Percentiles rank a stretch among this genome's conserved stretches.
These are phyloP conservation scores for Pichia heedii DNA, from an alignment of 805 yeast genomes.

Conservation along the genomic window DNA sequence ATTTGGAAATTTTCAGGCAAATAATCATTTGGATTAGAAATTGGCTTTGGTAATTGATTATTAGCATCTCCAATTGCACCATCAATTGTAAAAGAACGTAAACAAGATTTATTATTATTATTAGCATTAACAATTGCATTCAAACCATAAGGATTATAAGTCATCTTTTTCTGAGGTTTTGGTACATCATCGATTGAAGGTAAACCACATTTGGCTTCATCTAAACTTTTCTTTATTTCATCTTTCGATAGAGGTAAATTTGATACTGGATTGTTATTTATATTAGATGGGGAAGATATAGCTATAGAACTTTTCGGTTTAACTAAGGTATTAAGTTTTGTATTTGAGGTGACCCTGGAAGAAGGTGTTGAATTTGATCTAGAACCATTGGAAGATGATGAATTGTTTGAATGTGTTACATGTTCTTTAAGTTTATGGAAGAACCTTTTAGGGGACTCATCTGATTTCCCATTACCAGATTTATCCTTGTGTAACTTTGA, in stretches of 20 bases:
- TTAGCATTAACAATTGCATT: slow-evolving; percentile 17
- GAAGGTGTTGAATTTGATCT: neutral
- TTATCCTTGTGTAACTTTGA: slow-evolving; percentile 1
- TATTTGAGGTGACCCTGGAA: neutral
- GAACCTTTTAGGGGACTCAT: slow-evolving; percentile 1
- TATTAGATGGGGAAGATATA: neutral
- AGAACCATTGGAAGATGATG: neutral
- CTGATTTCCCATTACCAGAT: neutral
- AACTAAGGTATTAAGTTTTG: neutral
- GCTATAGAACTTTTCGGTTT: neutral
- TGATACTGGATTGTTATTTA: neutral
- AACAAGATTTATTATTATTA: slow-evolving; percentile 21
- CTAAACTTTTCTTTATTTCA: slow-evolving; percentile 5
- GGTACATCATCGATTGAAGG: slow-evolving; percentile 23
- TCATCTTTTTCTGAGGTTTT: slow-evolving; percentile 31
- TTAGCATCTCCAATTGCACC: slow-evolving; percentile 32
- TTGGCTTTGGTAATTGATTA: slow-evolving; percentile 49
- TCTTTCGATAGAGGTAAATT: slow-evolving; percentile 2
- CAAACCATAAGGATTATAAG: slow-evolving; percentile 60
- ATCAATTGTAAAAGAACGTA: slow-evolving; percentile 17
- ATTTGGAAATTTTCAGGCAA: slow-evolving; percentile 52
- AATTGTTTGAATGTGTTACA: slow-evolving; percentile 1
- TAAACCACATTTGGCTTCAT: slow-evolving; percentile 17
- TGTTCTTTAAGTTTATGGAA: slow-evolving; percentile 3
- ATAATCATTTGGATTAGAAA: slow-evolving; percentile 59